Conservation (phyloP, 257 asterid genomes). For the Handroanthus guayacan region DNA sequence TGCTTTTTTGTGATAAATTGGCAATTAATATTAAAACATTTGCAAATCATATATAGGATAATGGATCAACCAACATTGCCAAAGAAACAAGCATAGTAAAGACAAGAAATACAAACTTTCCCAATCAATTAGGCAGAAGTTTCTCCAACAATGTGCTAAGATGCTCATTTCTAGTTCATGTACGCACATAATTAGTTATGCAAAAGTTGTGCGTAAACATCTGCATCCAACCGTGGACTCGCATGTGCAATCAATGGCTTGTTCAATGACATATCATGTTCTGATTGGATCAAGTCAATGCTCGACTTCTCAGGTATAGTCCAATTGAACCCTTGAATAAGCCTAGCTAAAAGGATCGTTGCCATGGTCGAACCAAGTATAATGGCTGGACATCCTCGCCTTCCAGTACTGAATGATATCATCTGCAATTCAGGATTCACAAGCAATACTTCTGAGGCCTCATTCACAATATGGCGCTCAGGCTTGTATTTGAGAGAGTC, state of each 20-base stretch:
- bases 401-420: conserved; percentile 43
- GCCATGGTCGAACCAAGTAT: conserved; percentile 37
- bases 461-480: conserved; percentile 33
- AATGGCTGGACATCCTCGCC: conserved; percentile 43
- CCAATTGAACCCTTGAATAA: conserved; percentile 40
- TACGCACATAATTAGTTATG: too few relatives aligned
- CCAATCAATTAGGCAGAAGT: too few relatives aligned
- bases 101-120: too few relatives aligned
- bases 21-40: too few relatives aligned
- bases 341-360: conserved; percentile 35
- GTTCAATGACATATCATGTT: background rate
- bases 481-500: conserved; percentile 39
- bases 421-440: conserved; percentile 25
- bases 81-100: too few relatives aligned
- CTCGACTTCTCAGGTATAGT: background rate
- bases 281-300: conserved; percentile 20
- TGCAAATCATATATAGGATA: too few relatives aligned
- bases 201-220: conserved; percentile 12
- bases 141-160: too few relatives aligned
- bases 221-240: conserved; percentile 22
- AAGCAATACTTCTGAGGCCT: conserved; percentile 6
- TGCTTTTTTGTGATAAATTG: too few relatives aligned
- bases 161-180: too few relatives aligned
- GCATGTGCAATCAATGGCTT: conserved; percentile 29
- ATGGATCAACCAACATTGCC: too few relatives aligned